Evolutionary conservation across 2,329 filamentous ascomycete species (phyloP).

Genomic region (Claviceps digitariae): DNA sequence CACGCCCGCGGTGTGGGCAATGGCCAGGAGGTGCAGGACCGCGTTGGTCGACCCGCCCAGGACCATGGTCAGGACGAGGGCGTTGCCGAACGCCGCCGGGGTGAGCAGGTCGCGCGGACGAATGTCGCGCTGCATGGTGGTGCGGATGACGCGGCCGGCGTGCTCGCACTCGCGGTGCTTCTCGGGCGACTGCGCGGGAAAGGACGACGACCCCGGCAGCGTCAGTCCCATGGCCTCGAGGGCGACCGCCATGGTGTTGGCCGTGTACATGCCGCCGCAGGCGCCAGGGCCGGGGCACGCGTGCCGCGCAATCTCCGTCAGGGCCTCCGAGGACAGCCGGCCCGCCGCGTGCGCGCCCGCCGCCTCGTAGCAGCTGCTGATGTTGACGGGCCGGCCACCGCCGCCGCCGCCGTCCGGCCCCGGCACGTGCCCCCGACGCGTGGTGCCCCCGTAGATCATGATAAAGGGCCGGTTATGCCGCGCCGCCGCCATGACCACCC

Average conservation of each 20-base stretch:
- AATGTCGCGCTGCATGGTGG: slow-evolving; percentile 72
- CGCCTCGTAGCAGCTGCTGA: slow-evolving; percentile 79
- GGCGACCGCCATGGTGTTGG: slow-evolving; percentile 81
- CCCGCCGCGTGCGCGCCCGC: slow-evolving; percentile 24
- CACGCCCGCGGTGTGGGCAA: slow-evolving; percentile 75
- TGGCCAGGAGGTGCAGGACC: slow-evolving; percentile 78
- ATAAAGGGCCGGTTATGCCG: slow-evolving; percentile 83
- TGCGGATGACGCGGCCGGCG: slow-evolving; percentile 62
- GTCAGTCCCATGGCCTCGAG: slow-evolving; percentile 84
- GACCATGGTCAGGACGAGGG: slow-evolving; percentile 79
- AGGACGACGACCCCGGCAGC: slow-evolving; percentile 72
- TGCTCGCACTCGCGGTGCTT: slow-evolving; percentile 81
- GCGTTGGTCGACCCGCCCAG: slow-evolving; percentile 85
- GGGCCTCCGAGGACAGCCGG: too few relatives aligned
- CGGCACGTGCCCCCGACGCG: slow-evolving; percentile 51
- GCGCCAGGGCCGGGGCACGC: slow-evolving; percentile 54
- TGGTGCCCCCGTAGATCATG: slow-evolving; percentile 93
- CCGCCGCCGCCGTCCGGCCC: slow-evolving; percentile 46
- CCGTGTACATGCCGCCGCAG: slow-evolving; percentile 79
- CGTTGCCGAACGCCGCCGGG: slow-evolving; percentile 72
- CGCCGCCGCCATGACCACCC: slow-evolving; percentile 78
- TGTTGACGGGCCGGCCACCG: slow-evolving; percentile 63
- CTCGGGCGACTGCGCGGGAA: slow-evolving; percentile 64
- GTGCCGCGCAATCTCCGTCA: slow-evolving; percentile 23
- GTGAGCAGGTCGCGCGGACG: slow-evolving; percentile 69